Evolutionary conservation across 257 asterid species (phyloP), one percentile per base, ranked within the genome.

Genomic region (Avicennia marina): DNA sequence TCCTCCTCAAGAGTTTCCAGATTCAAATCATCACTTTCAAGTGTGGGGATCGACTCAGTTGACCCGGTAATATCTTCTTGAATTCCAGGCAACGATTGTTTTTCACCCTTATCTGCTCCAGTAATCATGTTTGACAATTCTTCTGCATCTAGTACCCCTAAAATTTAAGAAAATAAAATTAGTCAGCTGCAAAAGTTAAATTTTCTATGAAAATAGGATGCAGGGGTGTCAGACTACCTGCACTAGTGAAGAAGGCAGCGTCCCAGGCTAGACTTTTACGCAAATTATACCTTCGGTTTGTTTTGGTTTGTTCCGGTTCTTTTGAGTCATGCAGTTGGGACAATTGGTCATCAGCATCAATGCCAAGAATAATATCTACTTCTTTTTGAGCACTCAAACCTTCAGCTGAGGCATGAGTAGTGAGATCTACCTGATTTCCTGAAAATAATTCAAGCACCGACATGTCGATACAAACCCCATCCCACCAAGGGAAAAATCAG

Each of bases 101-200:
- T 79, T 53, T 71, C 76, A 62, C 67, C 65, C 46, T 78, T 78
- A 47, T 76, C 90, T 25, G 74, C 25, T 47, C 74, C 81, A 51
- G 78, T 68, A 48, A 89, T 84, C 81, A 91, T 89, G 81, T 70
- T 62, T 26, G 95, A 76, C 69, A 91, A 29, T 68, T 91, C 94
- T 29, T 90, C 98, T 24, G 95, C 58, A 64, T 87, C 98, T 38
- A 90, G 71, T 39, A 90, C 96, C 50, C 98, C 98, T 87, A 72
- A 34, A 61, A 49, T 56, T 75, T 27, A 24, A 53, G 46, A 47
- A 51, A 26, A 32, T 12, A 1, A 36, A 43, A 17, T 1, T 6
- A 36, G 41, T 36, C 33, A 62, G 69, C 60, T 36, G 18, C 62
- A 58, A 42, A 24, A 17, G 48, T 11, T 13, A 45, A 29, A 7